Conservation (phyloP, 106 monocot species). For the Allium cepa region DNA sequence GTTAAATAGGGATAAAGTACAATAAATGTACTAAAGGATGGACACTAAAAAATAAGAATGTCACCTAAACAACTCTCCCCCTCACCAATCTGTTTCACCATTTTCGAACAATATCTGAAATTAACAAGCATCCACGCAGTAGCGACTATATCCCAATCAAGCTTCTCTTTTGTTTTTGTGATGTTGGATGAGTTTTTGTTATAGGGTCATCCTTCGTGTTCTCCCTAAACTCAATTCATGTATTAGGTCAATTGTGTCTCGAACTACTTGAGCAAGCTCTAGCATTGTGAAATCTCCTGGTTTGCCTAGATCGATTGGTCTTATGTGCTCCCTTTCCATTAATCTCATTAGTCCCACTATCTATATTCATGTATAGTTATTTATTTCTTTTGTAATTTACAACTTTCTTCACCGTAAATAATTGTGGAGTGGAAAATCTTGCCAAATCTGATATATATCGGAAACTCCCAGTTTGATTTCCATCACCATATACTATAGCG, state of each 20-base stretch:
- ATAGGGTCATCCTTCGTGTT: too few relatives aligned
- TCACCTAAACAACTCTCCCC: too few relatives aligned
- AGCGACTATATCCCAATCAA: slow-evolving; percentile 48
- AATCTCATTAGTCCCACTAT: slow-evolving; percentile 65
- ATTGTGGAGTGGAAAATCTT: not conserved
- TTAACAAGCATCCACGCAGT: not conserved
- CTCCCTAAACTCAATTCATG: too few relatives aligned
- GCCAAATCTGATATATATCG: slow-evolving; percentile 76
- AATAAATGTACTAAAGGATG: too few relatives aligned
- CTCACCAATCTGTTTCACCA: too few relatives aligned
- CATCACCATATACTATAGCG: slow-evolving; percentile 66
- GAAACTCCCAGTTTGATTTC: slow-evolving; percentile 77
- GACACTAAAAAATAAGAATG: too few relatives aligned
- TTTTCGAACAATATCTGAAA: too few relatives aligned
- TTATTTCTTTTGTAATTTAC: not conserved
- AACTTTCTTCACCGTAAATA: too few relatives aligned
- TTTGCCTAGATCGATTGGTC: slow-evolving; percentile 67
- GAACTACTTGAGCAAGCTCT: too few relatives aligned
- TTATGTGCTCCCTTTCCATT: slow-evolving; percentile 86
- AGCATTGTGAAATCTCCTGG: slow-evolving; percentile 25
- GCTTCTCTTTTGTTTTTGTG: slow-evolving; percentile 59
- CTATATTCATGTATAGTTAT: slow-evolving; percentile 3
- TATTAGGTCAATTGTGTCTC: too few relatives aligned
- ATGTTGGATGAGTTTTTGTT: slow-evolving; percentile 5
- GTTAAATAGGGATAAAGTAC: too few relatives aligned